Percentiles rank a stretch among this genome's conserved stretches.
Evolutionary conservation across 257 asterid genomes (phyloP).

Genomic region (Striga asiatica): DNA sequence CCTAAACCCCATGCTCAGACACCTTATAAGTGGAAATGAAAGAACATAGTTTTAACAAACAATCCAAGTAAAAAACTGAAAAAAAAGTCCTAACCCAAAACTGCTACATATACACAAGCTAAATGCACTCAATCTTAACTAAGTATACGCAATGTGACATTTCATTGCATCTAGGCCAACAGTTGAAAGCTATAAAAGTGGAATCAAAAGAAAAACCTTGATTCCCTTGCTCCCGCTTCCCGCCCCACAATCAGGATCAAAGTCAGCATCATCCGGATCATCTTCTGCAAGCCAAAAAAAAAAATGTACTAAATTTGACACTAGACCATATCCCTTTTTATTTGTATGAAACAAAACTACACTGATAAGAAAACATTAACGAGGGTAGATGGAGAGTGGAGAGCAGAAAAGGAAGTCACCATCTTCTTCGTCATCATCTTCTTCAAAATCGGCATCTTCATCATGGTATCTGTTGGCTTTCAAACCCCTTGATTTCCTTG

Average conservation of each 20-base stretch:
- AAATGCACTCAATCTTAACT: slow-evolving; percentile 2
- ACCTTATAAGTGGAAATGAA: no score
- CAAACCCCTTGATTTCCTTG: slow-evolving; percentile 44
- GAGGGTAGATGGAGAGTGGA: neutral
- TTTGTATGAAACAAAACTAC: neutral
- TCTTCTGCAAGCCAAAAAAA: slow-evolving; percentile 54
- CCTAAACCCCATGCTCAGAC: no score
- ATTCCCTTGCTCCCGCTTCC: slow-evolving; percentile 36
- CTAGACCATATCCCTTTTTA: slow-evolving; percentile 1
- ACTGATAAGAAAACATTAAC: neutral
- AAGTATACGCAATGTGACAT: neutral
- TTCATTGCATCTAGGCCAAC: slow-evolving; percentile 8
- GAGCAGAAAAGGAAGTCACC: slow-evolving; percentile 19
- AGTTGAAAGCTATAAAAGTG: neutral
- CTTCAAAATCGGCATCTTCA: slow-evolving; percentile 46
- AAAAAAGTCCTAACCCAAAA: no score
- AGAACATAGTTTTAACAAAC: no score
- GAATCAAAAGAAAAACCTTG: slow-evolving; percentile 39
- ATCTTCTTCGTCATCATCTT: slow-evolving; percentile 41
- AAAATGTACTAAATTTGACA: slow-evolving; percentile 12
- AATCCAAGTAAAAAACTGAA: no score
- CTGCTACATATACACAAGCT: neutral
- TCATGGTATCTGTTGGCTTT: slow-evolving; percentile 41
- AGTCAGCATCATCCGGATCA: slow-evolving; percentile 91
- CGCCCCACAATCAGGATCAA: slow-evolving; percentile 71